Evolutionary conservation across 1,139 yeast species (phyloP), one percentile per base, ranked within the genome.

Genomic region (Suhomyces yuchorum): DNA sequence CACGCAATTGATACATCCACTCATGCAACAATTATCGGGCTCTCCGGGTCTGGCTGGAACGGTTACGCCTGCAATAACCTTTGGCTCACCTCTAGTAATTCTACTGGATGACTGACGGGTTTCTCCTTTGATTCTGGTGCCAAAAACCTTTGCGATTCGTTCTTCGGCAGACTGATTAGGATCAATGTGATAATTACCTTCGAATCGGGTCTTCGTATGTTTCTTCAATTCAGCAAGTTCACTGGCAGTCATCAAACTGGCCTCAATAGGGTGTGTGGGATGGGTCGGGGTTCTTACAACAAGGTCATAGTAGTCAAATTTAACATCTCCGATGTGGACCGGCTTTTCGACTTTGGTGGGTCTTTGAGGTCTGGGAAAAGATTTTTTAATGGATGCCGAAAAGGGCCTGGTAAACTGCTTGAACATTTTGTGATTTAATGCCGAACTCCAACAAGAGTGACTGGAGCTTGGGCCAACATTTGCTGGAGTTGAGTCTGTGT

Each of bases 11-110:
- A 90, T 83, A 65, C 99, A 93, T 1, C 99, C 99, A 54, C 96
- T 85, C 96, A 91, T 91, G 65, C 99, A 93, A 65, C 99, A 93
- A 65, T 92, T 91, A 59, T 91, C 96, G 2, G 98, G 98, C 59
- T 90, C 96, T 5, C 71, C 74, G 1, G 99, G 99, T 59, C 77
- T 78, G 15, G 80, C 81, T 2, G 97, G 97, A 0, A 93, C 96
- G 3, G 64, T 65, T 0, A 92, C 71, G 0, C 97, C 97, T 0
- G 84, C 92, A 6, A 92, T 81, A 2, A 59, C 56, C 35, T 66
- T 57, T 1, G 80, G 74, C 41, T 71, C 65, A 4, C 77, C 77
- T 32, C 77, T 61, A 5, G 69, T 60, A 12, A 76, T 59, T 48
- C 87, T 63, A 52, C 84, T 78, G 0, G 85, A 77, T 4, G 84